Percentiles rank a stretch among this genome's conserved stretches.
These are phyloP conservation scores for Inga laurina DNA, from an alignment of 306 rosid species.

Conservation along the genomic window DNA sequence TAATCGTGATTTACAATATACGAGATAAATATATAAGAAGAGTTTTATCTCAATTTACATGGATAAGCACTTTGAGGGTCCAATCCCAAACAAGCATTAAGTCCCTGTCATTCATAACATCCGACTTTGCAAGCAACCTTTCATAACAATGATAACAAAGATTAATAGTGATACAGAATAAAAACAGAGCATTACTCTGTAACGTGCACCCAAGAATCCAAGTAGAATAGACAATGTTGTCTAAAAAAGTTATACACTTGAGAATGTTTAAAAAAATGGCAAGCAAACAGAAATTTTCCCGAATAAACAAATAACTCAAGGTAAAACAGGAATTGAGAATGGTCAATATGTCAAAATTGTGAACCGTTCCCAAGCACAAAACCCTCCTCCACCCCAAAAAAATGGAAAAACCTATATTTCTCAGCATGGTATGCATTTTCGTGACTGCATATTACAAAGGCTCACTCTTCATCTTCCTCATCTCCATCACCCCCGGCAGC, in stretches of 20 bases:
- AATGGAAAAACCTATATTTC: background rate
- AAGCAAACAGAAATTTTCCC: background rate
- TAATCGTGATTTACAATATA: too few species aligned
- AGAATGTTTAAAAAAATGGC: background rate
- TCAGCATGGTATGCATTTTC: background rate
- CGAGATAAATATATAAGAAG: too few species aligned
- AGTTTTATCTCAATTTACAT: too few species aligned
- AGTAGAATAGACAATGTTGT: background rate
- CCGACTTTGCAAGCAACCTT: background rate
- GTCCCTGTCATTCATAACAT: background rate
- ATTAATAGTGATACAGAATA: background rate
- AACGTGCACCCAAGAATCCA: background rate
- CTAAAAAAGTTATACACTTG: background rate
- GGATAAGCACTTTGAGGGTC: too few species aligned
- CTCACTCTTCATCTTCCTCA: conserved; percentile 43
- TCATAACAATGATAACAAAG: background rate
- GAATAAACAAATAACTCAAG: background rate
- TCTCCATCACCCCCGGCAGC: conserved; percentile 43
- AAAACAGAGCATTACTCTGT: background rate
- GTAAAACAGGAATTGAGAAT: background rate
- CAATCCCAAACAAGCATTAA: too few species aligned
- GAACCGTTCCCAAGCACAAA: background rate
- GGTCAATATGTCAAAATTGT: background rate
- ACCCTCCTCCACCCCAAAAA: background rate
- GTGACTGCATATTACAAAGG: background rate